phyloP scores from a whole-genome alignment of 345 rosid genomes.

The Draba incana region DNA sequence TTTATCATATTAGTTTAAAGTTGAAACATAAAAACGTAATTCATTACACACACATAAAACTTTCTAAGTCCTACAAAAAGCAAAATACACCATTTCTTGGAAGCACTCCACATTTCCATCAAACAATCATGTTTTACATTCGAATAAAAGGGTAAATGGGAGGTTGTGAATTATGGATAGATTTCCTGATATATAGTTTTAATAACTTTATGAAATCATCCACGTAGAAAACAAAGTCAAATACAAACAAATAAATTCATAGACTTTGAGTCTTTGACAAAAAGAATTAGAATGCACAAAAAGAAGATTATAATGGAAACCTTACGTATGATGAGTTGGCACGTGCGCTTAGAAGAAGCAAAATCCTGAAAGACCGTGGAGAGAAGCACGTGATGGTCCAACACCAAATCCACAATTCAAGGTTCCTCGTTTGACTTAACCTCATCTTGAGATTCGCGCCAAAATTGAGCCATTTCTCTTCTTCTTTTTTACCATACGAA shows the following conservation, averaged over 20 bases:
- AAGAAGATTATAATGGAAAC: conserved; percentile 6
- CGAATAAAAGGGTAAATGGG: not conserved
- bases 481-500: not conserved
- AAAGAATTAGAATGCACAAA: conserved; percentile 10
- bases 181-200: conserved; percentile 1
- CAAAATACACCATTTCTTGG: not conserved
- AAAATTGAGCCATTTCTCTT: not conserved
- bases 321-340: conserved; percentile 31
- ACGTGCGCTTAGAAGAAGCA: conserved; percentile 43
- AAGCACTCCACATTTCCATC: not conserved
- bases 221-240: not conserved
- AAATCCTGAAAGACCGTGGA: conserved; percentile 41
- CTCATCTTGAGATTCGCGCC: conserved; percentile 34
- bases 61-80: conserved; percentile 10
- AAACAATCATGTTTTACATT: not conserved
- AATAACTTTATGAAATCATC: not conserved
- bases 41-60: not conserved
- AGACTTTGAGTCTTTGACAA: conserved; percentile 22
- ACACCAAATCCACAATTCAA: conserved; percentile 45
- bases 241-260: not conserved
- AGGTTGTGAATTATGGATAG: conserved; percentile 7
- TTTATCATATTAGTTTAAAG: not conserved
- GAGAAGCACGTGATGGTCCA: conserved; percentile 46
- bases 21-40: conserved; percentile 2
- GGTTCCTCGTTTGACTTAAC: conserved; percentile 46